Conservation (phyloP, 495 filamentous ascomycete species). For the Letharia lupina region DNA sequence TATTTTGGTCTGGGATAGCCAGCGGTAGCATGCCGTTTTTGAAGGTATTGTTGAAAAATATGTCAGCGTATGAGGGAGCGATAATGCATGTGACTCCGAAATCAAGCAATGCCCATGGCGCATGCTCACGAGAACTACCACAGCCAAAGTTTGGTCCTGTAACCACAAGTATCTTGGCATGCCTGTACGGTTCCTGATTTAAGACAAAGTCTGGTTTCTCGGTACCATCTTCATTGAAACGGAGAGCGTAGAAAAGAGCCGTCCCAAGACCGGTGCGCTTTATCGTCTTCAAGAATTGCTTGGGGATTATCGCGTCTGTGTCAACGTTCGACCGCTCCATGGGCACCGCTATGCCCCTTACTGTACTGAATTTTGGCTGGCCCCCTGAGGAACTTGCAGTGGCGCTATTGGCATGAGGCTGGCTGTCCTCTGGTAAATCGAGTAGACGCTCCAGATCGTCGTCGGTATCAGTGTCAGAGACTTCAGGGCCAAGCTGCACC, state of each 20-base stretch:
- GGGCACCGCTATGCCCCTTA: conserved; percentile 83
- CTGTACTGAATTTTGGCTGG: conserved; percentile 69
- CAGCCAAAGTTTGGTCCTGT: conserved; percentile 96
- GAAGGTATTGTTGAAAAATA: conserved; percentile 99
- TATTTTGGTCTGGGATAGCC: conserved; percentile 56
- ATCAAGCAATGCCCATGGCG: conserved; percentile 93
- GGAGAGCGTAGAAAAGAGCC: conserved; percentile 78
- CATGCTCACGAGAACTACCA: conserved; percentile 88
- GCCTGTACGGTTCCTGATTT: conserved; percentile 80
- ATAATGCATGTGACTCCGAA: conserved; percentile 94
- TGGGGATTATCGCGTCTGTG: conserved; percentile 97
- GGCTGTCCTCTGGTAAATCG: conserved; percentile 66
- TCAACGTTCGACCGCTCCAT: conserved; percentile 86
- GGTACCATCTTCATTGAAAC: conserved; percentile 56
- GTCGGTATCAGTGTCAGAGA: conserved; percentile 67
- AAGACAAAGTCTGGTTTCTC: conserved; percentile 79
- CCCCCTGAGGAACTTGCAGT: conserved; percentile 48
- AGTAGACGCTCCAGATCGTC: conserved; percentile 67
- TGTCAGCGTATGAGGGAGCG: conserved; percentile 87
- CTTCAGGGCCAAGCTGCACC: conserved; percentile 49
- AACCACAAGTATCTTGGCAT: conserved; percentile 83
- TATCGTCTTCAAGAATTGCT: conserved; percentile 99
- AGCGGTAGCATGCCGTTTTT: conserved; percentile 99
- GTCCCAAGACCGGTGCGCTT: conserved; percentile 89
- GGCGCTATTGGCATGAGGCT: conserved; percentile 50